These are phyloP conservation scores for Pulveroboletus sp. DNA, from an alignment of 768 basidiomycete genomes.

Conservation along the genomic window DNA sequence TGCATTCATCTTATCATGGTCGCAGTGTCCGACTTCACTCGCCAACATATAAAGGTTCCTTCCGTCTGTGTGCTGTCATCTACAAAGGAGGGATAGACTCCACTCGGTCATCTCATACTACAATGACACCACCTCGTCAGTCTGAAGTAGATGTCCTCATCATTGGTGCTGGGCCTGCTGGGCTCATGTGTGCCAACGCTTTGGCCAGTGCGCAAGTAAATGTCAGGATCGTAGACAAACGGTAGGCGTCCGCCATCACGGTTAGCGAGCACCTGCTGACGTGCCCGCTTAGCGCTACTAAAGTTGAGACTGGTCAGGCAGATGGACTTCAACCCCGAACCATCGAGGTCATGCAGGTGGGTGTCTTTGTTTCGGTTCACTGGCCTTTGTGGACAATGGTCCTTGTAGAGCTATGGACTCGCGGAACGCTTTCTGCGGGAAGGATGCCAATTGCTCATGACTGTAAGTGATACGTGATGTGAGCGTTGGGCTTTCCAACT, in stretches of 20 bases:
- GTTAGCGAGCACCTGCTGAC: neutral
- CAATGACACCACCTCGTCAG: constrained; percentile 13
- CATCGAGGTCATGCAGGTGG: constrained; percentile 44
- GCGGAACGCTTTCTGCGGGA: constrained; percentile 55
- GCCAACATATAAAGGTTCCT: constrained; percentile 2
- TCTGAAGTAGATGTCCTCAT: constrained; percentile 39
- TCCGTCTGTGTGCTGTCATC: neutral
- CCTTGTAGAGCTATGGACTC: constrained; percentile 65
- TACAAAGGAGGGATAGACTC: constrained; percentile 2
- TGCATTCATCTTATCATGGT: neutral
- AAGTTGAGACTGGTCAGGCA: constrained; percentile 24
- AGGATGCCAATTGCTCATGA: constrained; percentile 61
- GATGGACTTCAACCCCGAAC: constrained; percentile 27
- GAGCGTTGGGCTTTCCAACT: neutral
- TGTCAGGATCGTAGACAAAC: constrained; percentile 38
- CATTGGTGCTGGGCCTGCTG: constrained; percentile 40
- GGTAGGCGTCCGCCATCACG: constrained; percentile 20
- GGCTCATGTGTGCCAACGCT: constrained; percentile 40
- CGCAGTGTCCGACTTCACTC: neutral
- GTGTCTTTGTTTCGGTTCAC: neutral
- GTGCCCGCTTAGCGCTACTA: constrained; percentile 5
- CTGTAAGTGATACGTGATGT: constrained; percentile 40
- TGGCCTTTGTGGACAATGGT: neutral
- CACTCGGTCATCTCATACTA: neutral
- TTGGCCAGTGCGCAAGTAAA: constrained; percentile 34